phyloP scores from a whole-genome alignment of 495 filamentous ascomycete genomes.

The Aspergillus taichungensis region DNA sequence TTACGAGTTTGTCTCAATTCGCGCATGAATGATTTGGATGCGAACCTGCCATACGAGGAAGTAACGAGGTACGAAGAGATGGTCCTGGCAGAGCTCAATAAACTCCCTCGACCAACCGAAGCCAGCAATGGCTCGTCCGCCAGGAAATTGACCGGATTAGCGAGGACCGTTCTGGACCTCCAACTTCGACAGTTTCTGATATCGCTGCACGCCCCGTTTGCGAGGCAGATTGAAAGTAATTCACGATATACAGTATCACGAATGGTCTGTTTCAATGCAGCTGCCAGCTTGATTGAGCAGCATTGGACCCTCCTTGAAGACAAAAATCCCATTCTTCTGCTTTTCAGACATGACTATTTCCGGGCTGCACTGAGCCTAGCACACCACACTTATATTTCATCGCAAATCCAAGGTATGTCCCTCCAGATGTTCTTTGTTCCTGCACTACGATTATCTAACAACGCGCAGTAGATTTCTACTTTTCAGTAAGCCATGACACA shows the following conservation, averaged over 20 bases:
- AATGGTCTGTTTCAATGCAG: constrained; percentile 18
- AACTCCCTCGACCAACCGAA: constrained; percentile 13
- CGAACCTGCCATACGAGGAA: constrained; percentile 15
- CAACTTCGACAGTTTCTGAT: constrained; percentile 23
- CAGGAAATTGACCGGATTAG: not conserved
- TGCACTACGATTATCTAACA: not conserved
- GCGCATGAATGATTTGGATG: constrained; percentile 18
- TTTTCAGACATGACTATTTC: constrained; percentile 16
- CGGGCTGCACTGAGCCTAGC: constrained; percentile 14
- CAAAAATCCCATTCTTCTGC: constrained; percentile 4
- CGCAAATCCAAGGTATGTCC: constrained; percentile 6
- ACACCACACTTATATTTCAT: constrained; percentile 11
- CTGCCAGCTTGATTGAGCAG: constrained; percentile 11
- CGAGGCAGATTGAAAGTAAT: constrained; percentile 8
- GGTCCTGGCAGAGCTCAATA: constrained; percentile 14
- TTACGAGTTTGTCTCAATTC: constrained; percentile 19
- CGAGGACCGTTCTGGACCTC: constrained; percentile 16
- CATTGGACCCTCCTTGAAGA: constrained; percentile 5
- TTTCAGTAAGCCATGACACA: constrained; percentile 5
- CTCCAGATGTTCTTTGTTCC: no score
- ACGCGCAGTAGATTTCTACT: constrained; percentile 7
- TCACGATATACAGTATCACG: constrained; percentile 14
- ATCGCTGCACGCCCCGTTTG: constrained; percentile 22
- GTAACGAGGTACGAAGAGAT: constrained; percentile 19
- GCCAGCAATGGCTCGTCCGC: not conserved